Evolutionary conservation across 148 eudicot genomes (phyloP), one percentile per base, ranked within the genome.

Genomic region (Silene uniflora): DNA sequence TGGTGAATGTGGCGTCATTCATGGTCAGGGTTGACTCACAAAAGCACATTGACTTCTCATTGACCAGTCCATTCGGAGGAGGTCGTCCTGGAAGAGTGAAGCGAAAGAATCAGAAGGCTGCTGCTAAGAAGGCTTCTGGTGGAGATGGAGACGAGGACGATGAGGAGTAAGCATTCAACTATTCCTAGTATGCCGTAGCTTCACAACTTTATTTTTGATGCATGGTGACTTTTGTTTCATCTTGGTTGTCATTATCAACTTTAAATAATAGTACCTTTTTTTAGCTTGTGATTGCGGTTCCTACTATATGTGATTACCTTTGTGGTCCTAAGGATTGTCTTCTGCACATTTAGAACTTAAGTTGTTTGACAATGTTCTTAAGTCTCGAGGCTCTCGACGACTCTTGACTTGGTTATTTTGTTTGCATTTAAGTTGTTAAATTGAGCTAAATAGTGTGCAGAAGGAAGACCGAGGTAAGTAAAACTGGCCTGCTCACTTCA

Each of bases 31-130:
- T 86, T 52, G 89, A 88, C 71, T 86, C 89, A 0, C 85, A 81
- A 68, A 86, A 85, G 73, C 89, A 86, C 75, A 78, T 86, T 27
- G 89, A 85, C 69, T 86, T 88, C 82, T 81, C 91, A 0, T 78
- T 88, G 29, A 85, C 88, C 27, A 86, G 89, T 74, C 89, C 89
- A 29, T 81, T 84, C n/a, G 89, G 89, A 54, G 85, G 85, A 23
- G 89, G 89, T 1, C 82, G 87, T 29, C 84, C 87, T 52, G 89
- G 89, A 76, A 87, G 89, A 79, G 89, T 86, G 68, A 85, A 88
- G 88, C 72, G 91, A 81, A 88, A 58, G 89, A 85, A 85, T 77
- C 74, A 64, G 74, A 86, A 75, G 75, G 76, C 85, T 3, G 91
- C 88, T 67, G 78, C 87, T 10, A 85, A 86, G 86, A 86, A 88